Conservation (phyloP, 202 grass and related monocot species). For the Saccharum hybrid region DNA sequence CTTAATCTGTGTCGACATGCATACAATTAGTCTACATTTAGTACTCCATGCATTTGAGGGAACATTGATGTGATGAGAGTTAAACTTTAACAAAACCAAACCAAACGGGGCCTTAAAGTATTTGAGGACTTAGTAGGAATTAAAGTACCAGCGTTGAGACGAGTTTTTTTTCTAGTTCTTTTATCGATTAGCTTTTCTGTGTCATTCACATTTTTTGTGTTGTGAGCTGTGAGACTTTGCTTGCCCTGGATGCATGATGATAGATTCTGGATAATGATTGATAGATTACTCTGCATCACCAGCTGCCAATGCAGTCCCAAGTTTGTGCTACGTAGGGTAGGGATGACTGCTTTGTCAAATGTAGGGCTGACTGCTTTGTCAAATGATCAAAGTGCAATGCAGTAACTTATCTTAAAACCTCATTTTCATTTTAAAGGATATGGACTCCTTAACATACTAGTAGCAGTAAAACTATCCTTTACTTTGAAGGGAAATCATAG, state of each 20-base stretch:
- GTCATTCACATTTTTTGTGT: not conserved
- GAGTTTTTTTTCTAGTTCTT: not conserved
- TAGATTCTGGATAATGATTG: slow-evolving; percentile 5
- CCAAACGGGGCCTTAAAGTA: too few relatives aligned
- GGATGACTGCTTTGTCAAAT: slow-evolving; percentile 19
- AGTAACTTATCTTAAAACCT: not conserved
- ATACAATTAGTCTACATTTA: too few relatives aligned
- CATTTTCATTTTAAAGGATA: not conserved
- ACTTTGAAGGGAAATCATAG: not conserved
- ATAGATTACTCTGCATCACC: not conserved
- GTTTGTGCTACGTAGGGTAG: not conserved
- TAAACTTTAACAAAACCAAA: too few relatives aligned
- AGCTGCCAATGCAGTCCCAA: not conserved
- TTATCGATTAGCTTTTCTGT: not conserved
- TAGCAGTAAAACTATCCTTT: not conserved
- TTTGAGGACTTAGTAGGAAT: too few relatives aligned
- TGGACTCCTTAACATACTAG: not conserved
- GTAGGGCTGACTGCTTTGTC: not conserved
- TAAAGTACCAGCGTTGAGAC: too few relatives aligned
- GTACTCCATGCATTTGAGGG: too few relatives aligned
- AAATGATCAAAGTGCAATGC: slow-evolving; percentile 16
- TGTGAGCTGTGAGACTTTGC: slow-evolving; percentile 13
- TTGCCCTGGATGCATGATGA: slow-evolving; percentile 13
- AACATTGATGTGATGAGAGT: too few relatives aligned
- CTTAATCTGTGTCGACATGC: too few relatives aligned